Evolutionary conservation across 106 monocot genomes (phyloP).

Genomic region (Dendrobium officinale): DNA sequence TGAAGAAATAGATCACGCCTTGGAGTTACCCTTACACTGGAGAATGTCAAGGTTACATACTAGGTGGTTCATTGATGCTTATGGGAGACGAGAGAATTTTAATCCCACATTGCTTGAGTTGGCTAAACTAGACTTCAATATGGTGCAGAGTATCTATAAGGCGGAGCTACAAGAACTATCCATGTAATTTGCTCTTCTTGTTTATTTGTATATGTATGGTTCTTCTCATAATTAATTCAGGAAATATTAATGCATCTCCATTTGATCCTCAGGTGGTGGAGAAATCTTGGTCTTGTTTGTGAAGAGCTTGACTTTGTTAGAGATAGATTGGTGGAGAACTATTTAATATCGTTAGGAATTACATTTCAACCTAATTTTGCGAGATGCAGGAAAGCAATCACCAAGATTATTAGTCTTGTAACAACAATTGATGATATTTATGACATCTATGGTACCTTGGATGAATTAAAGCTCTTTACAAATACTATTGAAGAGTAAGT

Average conservation of each 20-base stretch:
- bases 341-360: slow-evolving; percentile 17
- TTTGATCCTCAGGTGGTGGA: too few species aligned
- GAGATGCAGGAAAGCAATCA: slow-evolving; percentile 5
- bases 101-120: too few species aligned
- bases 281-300: too few species aligned
- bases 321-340: slow-evolving; percentile 31
- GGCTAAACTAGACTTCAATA: too few species aligned
- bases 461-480: slow-evolving; percentile 54
- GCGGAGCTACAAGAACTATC: slow-evolving; percentile 24
- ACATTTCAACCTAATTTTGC: slow-evolving; percentile 10
- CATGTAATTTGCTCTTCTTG: slow-evolving; percentile 13
- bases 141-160: slow-evolving; percentile 7
- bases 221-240: slow-evolving; percentile 7
- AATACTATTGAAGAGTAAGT: slow-evolving; percentile 36
- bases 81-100: too few species aligned
- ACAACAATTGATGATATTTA: slow-evolving; percentile 50
- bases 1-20: slow-evolving; percentile 24
- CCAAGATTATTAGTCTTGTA: slow-evolving; percentile 21
- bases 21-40: slow-evolving; percentile 56
- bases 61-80: slow-evolving; percentile 11
- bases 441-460: slow-evolving; percentile 48
- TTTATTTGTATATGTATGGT: too few species aligned
- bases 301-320: too few species aligned
- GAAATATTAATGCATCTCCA: slow-evolving; percentile 16
- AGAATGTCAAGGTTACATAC: slow-evolving; percentile 36